Conservation (phyloP, 495 filamentous ascomycete genomes). For the Aspergillus hancockii region DNA sequence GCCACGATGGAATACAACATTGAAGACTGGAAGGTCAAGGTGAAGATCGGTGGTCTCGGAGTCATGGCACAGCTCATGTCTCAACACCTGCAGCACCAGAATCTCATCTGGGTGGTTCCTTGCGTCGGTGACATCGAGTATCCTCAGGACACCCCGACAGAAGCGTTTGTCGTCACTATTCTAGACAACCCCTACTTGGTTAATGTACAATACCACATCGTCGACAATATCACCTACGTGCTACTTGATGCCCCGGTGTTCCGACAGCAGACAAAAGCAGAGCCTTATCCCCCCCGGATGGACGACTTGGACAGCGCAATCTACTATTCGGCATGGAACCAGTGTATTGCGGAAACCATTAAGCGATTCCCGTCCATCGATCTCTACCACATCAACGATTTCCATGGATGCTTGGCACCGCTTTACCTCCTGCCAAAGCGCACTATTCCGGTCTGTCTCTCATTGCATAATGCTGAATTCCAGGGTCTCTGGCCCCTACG, state of each 20-base stretch:
- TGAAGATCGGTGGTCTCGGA: conserved; percentile 73
- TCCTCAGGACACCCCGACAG: conserved; percentile 57
- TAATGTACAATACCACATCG: conserved; percentile 63
- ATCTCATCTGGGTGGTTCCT: conserved; percentile 75
- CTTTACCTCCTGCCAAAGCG: conserved; percentile 66
- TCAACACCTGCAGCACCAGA: conserved; percentile 64
- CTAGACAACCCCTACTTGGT: conserved; percentile 65
- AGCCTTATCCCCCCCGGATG: conserved; percentile 74
- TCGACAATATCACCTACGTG: conserved; percentile 72
- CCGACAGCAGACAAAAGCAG: conserved; percentile 63
- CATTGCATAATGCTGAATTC: conserved; percentile 70
- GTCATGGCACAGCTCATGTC: conserved; percentile 74
- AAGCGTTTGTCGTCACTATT: conserved; percentile 68
- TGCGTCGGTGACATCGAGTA: conserved; percentile 70
- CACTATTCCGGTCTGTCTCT: conserved; percentile 49
- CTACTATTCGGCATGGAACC: conserved; percentile 75
- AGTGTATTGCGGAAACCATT: conserved; percentile 65
- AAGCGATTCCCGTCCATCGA: conserved; percentile 59
- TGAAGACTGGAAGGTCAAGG: conserved; percentile 69
- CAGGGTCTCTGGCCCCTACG: conserved; percentile 76
- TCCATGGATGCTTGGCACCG: conserved; percentile 74
- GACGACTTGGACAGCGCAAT: conserved; percentile 72
- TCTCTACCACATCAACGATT: conserved; percentile 81
- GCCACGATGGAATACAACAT: conserved; percentile 77
- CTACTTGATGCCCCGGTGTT: conserved; percentile 73